These are phyloP conservation scores for Flueggea neowawraea DNA, from an alignment of 441 rosid genomes.

Conservation along the genomic window DNA sequence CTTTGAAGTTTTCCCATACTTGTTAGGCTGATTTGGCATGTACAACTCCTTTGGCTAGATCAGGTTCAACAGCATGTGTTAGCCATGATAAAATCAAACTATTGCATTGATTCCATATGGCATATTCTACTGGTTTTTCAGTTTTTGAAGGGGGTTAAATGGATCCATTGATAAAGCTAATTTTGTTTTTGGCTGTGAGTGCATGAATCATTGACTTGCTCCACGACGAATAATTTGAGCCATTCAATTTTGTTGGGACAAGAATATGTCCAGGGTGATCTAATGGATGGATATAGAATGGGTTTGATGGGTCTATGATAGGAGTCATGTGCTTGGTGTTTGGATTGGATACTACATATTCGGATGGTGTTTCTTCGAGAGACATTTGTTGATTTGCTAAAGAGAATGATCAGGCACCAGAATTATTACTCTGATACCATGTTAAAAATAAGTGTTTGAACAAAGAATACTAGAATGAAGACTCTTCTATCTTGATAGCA, in stretches of 20 bases:
- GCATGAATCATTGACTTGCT: constrained; percentile 9
- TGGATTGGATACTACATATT: not conserved
- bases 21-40: constrained; percentile 1
- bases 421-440: not conserved
- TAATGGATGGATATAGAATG: constrained; percentile 6
- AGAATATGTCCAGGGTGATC: constrained; percentile 7
- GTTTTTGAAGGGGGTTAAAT: not conserved
- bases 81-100: constrained; percentile 13
- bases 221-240: constrained; percentile 10
- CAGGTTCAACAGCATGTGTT: not conserved
- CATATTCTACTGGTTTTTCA: not conserved
- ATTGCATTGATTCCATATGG: constrained; percentile 5
- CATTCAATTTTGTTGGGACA: constrained; percentile 5
- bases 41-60: constrained; percentile 1
- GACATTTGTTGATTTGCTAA: not conserved
- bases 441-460: not conserved
- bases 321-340: constrained; percentile 2
- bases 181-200: constrained; percentile 10
- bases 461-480: not conserved
- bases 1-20: constrained; percentile 7
- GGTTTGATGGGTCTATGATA: constrained; percentile 7
- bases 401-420: not conserved
- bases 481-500: too few relatives aligned
- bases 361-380: not conserved
- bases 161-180: constrained; percentile 2